Percentiles rank a stretch among this genome's conserved stretches.
Conservation (phyloP, 176 grass and related monocot species). For the Carex pumila region DNA sequence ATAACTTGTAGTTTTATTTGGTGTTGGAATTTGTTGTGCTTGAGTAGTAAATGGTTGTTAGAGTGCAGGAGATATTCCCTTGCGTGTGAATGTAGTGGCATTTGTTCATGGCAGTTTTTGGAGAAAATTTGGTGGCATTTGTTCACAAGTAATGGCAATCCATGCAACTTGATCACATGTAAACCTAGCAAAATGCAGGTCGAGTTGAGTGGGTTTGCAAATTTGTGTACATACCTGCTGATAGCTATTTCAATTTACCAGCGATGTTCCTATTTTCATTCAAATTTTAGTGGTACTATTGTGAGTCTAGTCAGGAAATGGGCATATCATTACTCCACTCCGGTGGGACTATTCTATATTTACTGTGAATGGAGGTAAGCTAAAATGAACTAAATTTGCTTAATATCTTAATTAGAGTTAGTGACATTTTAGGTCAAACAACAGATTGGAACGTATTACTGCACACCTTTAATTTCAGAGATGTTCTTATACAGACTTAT, state of each 20-base stretch:
- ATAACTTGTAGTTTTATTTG: not conserved
- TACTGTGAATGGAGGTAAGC: not conserved
- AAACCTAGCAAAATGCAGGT: not conserved
- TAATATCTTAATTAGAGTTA: not conserved
- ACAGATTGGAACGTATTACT: not conserved
- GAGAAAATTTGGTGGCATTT: not conserved
- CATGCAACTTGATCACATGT: not conserved
- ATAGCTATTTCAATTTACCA: not conserved
- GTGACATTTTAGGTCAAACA: not conserved
- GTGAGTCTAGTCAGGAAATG: not conserved
- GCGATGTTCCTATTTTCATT: not conserved
- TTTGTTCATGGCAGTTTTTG: not conserved
- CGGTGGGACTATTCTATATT: not conserved
- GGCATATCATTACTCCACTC: not conserved
- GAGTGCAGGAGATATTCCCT: not conserved
- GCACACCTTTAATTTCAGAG: not conserved
- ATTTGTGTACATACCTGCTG: not conserved
- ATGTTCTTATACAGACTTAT: not conserved
- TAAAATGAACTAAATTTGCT: not conserved
- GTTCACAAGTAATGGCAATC: not conserved
- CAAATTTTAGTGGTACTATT: not conserved
- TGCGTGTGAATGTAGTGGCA: not conserved
- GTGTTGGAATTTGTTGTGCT: not conserved
- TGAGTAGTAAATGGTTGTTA: not conserved
- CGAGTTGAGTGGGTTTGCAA: not conserved